Base-by-base conservation (phyloP, 495 filamentous ascomycete species). In the Bacidia rubella region DNA sequence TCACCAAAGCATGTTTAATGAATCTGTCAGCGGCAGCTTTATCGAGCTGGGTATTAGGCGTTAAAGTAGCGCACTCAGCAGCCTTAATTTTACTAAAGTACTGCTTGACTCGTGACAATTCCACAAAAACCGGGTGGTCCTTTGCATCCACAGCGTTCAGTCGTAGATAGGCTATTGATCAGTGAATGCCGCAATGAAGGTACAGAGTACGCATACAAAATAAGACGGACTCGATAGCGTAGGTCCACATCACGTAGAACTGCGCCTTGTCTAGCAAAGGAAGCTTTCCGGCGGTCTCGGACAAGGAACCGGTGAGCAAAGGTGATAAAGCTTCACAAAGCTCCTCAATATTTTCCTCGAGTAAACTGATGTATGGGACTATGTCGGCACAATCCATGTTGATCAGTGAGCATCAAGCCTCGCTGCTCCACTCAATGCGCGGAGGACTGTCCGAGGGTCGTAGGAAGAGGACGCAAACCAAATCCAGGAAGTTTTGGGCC, bases 241-340 rank as follows among this genome's bases (percentile, higher is more conserved):
- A 97, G 0, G 87, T 82, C 43, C 79, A 69, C 26, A 92, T 66
- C 17, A 93, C 82, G 60, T 92, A 86, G 52, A 95, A 79, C 68
- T 95, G 93, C 19, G 92, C 90, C 65, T 86, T 92, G 72, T 98
- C 92, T 52, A 96, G 71, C 10, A 98, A 73, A 1, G 93, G 89
- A 27, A 98, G 70, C 64, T 87, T 92, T 52, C 75, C 79, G 4
- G 87, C 78, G 9, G 75, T 72, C 47, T 84, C 79, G 21, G 78
- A 68, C 22, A 97, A 61, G 20, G 81, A 71, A 25, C 65, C 68
- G 19, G 74, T 72, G 26, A 94, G 65, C 12, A 89, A 57, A 10
- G 89, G 87, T 26, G 74, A 61, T 23, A 97, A 70, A 3, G 74
- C 68, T n/a, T 82, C 79, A 54, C 88, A 77, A 22, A 96, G 74